Base-by-base conservation (phyloP, 805 yeast genomes). In the Wickerhamiella sorbophila region DNA sequence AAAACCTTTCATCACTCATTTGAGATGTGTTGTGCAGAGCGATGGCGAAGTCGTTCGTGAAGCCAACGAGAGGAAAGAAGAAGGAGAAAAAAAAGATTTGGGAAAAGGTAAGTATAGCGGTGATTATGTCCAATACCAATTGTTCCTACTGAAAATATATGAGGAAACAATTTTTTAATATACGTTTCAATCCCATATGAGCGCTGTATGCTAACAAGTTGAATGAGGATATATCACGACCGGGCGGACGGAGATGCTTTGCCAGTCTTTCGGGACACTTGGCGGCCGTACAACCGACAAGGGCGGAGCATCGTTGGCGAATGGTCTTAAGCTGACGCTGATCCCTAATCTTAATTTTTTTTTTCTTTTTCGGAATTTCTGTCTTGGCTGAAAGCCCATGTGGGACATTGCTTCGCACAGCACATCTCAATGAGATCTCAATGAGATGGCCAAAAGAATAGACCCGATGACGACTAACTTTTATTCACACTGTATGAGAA, bases 401-500 rank as follows among this genome's bases (percentile, higher is more conserved):
- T 15, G 33, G 33, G 29, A 19, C 15, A 31, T 33, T 18, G 41
- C 36, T 27, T 38, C 31, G 41, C 41, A 38, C 41, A 9, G 29
- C 17, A 31, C 29, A 18, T 16, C 12, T 6, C 19, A 14, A 31
- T n/a, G n/a, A n/a, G n/a, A n/a, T n/a, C n/a, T n/a, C n/a, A n/a
- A n/a, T n/a, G n/a, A n/a, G n/a, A n/a, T n/a, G n/a, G n/a, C n/a
- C n/a, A n/a, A n/a, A n/a, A 17, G 26, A 5, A 8, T 14, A 5
- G 4, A 39, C 47, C 49, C 60, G 40, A 45, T 58, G 62, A 57
- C 53, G 63, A 56, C 39, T 41, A 35, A 27, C 43, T 39, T 36
- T 47, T 59, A 59, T 58, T 58, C 63, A 59, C 63, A 59, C 63
- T 59, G 62, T 56, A 51, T 50, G 61, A 58, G 15, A 38, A 41